phyloP scores from a whole-genome alignment of 768 basidiomycete species.

The Phanerochaete carnosa region DNA sequence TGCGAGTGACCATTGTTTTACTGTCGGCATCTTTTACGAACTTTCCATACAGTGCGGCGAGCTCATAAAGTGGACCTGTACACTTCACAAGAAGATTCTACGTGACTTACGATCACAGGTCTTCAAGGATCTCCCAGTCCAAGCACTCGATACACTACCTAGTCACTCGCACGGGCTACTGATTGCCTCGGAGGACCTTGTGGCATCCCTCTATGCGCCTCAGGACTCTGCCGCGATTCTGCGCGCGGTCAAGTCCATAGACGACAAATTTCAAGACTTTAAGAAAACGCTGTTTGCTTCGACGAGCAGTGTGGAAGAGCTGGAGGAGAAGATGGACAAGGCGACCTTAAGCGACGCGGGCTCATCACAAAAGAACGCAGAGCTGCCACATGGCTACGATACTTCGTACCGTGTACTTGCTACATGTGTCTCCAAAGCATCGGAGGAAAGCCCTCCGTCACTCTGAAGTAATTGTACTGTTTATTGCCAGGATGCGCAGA shows the following conservation, averaged over 20 bases:
- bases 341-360: neutral
- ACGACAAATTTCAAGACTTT: slow-evolving; percentile 35
- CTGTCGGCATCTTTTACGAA: neutral
- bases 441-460: neutral
- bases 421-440: neutral
- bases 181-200: slow-evolving; percentile 59
- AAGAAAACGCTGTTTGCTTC: slow-evolving; percentile 27
- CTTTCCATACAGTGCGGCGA: neutral
- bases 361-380: slow-evolving; percentile 15
- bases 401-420: slow-evolving; percentile 37
- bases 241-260: slow-evolving; percentile 36
- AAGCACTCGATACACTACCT: slow-evolving; percentile 49
- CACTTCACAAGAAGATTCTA: slow-evolving; percentile 56
- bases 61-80: neutral
- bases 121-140: slow-evolving; percentile 21
- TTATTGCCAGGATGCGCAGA: neutral
- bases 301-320: slow-evolving; percentile 12
- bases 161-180: slow-evolving; percentile 49
- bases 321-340: slow-evolving; percentile 22
- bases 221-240: slow-evolving; percentile 46
- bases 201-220: slow-evolving; percentile 62
- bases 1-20: slow-evolving; percentile 19
- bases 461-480: neutral
- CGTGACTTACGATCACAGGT: slow-evolving; percentile 36
- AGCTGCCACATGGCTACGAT: slow-evolving; percentile 56